phyloP scores from a whole-genome alignment of 2,329 filamentous ascomycete species.

The Fusarium euwallaceae region DNA sequence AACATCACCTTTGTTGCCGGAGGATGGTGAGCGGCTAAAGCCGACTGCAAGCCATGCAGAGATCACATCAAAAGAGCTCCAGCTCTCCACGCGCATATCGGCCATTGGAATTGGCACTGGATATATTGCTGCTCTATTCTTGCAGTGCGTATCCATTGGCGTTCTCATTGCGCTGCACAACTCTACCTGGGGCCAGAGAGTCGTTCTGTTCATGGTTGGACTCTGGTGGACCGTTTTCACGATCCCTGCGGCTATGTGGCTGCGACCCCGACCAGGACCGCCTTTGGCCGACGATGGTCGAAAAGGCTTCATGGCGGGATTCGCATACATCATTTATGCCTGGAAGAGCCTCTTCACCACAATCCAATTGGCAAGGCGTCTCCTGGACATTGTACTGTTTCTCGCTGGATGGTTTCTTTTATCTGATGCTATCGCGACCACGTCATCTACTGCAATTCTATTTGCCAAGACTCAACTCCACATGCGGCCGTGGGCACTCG shows the following conservation, averaged over 20 bases:
- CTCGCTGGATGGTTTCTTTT: conserved; percentile 94
- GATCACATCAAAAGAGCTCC: conserved; percentile 75
- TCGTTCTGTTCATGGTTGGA: conserved; percentile 89
- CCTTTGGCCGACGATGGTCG: conserved; percentile 69
- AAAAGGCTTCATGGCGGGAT: conserved; percentile 60
- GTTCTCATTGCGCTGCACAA: conserved; percentile 80
- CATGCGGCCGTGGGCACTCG: conserved; percentile 90
- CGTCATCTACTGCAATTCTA: conserved; percentile 92
- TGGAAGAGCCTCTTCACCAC: conserved; percentile 91
- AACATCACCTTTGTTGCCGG: conserved; percentile 61
- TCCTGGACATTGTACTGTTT: conserved; percentile 82
- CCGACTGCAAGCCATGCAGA: conserved; percentile 60
- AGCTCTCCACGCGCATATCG: conserved; percentile 90
- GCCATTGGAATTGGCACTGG: conserved; percentile 94
- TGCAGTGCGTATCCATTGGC: conserved; percentile 85
- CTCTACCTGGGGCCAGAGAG: conserved; percentile 85
- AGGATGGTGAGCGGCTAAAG: conserved; percentile 52
- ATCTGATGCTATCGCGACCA: conserved; percentile 93
- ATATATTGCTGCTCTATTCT: conserved; percentile 86
- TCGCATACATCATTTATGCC: conserved; percentile 82
- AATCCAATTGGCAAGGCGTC: conserved; percentile 77
- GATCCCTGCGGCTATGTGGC: conserved; percentile 87
- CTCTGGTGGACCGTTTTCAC: conserved; percentile 95
- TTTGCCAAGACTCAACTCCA: conserved; percentile 94
- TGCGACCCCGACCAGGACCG: conserved; percentile 89